Conservation (phyloP, 306 rosid genomes). For the Glycine latifolia region DNA sequence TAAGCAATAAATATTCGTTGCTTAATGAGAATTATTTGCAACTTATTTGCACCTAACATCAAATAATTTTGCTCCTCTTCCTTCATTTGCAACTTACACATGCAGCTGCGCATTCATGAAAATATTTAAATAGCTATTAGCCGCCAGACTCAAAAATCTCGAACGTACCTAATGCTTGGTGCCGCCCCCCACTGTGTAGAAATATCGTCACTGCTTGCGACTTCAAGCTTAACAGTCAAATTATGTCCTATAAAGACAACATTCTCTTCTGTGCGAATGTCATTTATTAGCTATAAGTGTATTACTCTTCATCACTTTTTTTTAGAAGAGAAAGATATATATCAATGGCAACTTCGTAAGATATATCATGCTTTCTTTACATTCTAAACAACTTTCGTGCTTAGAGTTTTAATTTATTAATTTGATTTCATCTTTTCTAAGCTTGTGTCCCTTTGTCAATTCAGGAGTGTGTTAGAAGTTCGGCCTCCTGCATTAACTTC, state of each 20-base stretch:
- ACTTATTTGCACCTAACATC: too few relatives aligned
- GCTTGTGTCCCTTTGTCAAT: not conserved
- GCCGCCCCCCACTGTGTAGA: not conserved
- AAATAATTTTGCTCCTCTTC: too few relatives aligned
- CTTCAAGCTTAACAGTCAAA: not conserved
- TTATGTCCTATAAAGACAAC: not conserved
- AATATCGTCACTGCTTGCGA: constrained; percentile 26
- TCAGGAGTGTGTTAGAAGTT: not conserved
- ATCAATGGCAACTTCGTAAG: not conserved
- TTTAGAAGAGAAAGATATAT: not conserved
- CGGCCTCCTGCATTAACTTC: not conserved
- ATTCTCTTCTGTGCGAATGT: not conserved
- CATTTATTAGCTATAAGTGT: not conserved
- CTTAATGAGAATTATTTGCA: too few relatives aligned
- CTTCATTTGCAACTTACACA: too few relatives aligned
- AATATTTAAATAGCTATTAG: too few relatives aligned
- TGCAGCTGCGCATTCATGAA: too few relatives aligned
- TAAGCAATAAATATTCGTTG: too few relatives aligned
- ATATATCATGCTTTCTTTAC: too few relatives aligned
- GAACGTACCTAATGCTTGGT: not conserved
- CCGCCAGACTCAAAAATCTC: too few relatives aligned
- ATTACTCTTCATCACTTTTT: too few relatives aligned
- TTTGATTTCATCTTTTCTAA: not conserved
- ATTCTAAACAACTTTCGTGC: not conserved
- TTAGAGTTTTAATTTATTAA: too few relatives aligned